Base-by-base conservation (phyloP, 768 basidiomycete genomes). In the Postia placenta region DNA sequence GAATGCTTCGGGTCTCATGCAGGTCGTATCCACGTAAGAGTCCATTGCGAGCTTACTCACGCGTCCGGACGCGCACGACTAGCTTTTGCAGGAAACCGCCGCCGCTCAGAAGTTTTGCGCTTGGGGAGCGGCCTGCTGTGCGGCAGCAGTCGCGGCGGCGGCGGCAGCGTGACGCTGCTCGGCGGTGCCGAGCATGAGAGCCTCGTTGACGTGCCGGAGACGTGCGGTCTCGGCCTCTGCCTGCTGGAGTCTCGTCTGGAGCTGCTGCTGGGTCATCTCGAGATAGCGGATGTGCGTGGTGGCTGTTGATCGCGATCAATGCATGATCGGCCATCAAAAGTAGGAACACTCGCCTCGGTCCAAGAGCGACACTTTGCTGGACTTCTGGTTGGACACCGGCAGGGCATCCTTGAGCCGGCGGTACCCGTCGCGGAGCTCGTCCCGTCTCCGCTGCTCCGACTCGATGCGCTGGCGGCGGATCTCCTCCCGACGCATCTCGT, bases 371-470 rank as follows among this genome's bases (percentile, higher is more conserved):
- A 92, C 87, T 72, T 95, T 95, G 78, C 86, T 90, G 9, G 88
- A 83, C 75, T 92, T 90, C 76, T 93, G 90, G 73, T 91, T 92
- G 41, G 85, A 87, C 51, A 84, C 75, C 24, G 92, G 92, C 58
- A 95, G 83, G 48, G 84, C 85, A 60, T 91, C 87, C 79, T 91
- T 92, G 71, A 95, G 83, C 50, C 86, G 80, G 59, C 84, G 80
- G 69, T 94, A 95, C 52, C 90, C 92, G 49, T 95, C 92, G 48
- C 92, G 76, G 64, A 95, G 87, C 69, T 95, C 92, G 60, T 94
- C 91, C 33, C 92, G 81, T 57, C 92, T 79, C 57, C 91, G 76
- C 74, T 94, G 88, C 74, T 92, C 90, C 22, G 89, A 91, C 75
- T 92, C 90, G 72, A 92, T 92, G 69, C 90, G 87, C 73, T 92